phyloP scores from a whole-genome alignment of 2,329 filamentous ascomycete genomes.

The Claviceps monticola region DNA sequence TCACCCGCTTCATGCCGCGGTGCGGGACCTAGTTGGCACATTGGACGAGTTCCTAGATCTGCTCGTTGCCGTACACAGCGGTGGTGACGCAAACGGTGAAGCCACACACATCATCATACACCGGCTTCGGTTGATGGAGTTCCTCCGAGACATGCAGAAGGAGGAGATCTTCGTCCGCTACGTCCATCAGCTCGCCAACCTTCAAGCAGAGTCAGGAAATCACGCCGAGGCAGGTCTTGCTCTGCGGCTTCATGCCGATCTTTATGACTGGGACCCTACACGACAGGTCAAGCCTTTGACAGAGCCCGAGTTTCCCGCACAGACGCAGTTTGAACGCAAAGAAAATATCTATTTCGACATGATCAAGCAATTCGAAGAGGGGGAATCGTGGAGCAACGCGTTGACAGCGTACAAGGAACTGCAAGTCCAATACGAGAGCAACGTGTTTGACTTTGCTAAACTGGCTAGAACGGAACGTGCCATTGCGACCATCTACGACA shows the following conservation, averaged over 20 bases:
- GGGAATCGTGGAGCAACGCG: conserved; percentile 85
- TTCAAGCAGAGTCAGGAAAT: conserved; percentile 65
- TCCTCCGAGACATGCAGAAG: conserved; percentile 90
- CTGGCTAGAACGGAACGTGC: conserved; percentile 78
- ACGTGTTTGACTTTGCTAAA: conserved; percentile 82
- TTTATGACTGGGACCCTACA: conserved; percentile 80
- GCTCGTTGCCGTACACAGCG: conserved; percentile 76
- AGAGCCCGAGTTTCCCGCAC: conserved; percentile 67
- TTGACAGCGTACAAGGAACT: conserved; percentile 82
- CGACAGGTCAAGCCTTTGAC: conserved; percentile 49
- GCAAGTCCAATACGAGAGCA: conserved; percentile 79
- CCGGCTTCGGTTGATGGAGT: conserved; percentile 84
- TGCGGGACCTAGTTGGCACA: conserved; percentile 68
- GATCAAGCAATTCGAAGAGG: conserved; percentile 88
- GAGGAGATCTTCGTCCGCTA: conserved; percentile 95
- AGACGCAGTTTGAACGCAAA: conserved; percentile 83
- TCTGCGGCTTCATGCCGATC: conserved; percentile 76
- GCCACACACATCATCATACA: conserved; percentile 67
- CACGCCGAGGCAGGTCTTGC: conserved; percentile 80
- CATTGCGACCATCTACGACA: conserved; percentile 86
- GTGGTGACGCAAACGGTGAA: conserved; percentile 58
- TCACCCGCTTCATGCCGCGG: conserved; percentile 60
- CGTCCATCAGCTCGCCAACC: conserved; percentile 74
- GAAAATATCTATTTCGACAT: conserved; percentile 87
- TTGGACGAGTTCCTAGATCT: conserved; percentile 86